Percentiles rank a stretch among this genome's conserved stretches.
phyloP scores from a whole-genome alignment of 495 filamentous ascomycete genomes.

The Penicillium coffeae region DNA sequence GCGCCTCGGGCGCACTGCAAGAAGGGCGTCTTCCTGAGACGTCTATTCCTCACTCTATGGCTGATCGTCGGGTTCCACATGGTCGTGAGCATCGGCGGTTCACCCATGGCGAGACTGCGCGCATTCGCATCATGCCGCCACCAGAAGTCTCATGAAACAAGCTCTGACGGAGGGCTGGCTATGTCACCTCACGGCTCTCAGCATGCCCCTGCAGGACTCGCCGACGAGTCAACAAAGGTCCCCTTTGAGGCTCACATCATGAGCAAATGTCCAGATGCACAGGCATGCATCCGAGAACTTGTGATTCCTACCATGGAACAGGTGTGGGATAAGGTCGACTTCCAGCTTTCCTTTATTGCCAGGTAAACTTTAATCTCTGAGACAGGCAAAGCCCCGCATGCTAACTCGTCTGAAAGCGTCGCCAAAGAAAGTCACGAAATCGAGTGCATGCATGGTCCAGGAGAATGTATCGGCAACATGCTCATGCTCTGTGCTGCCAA shows the following conservation, averaged over 20 bases:
- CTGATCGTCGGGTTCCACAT: background rate
- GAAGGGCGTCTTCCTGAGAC: background rate
- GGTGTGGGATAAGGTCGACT: slow-evolving; percentile 79
- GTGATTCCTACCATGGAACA: slow-evolving; percentile 84
- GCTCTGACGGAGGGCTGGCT: background rate
- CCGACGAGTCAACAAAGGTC: slow-evolving; percentile 40
- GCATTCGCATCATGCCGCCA: background rate
- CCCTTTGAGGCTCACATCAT: slow-evolving; percentile 90
- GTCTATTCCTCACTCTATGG: slow-evolving; percentile 1
- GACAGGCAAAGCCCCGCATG: background rate
- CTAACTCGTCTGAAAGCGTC: slow-evolving; percentile 19
- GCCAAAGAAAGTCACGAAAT: slow-evolving; percentile 38
- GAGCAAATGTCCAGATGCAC: slow-evolving; percentile 90
- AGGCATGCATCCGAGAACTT: slow-evolving; percentile 73
- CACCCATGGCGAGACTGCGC: background rate
- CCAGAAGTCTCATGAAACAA: background rate
- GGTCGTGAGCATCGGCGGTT: background rate
- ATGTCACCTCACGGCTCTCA: background rate
- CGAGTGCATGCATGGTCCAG: slow-evolving; percentile 79
- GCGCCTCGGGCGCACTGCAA: background rate
- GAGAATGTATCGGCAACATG: slow-evolving; percentile 92
- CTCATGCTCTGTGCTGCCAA: slow-evolving; percentile 84
- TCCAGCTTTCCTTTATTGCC: slow-evolving; percentile 86
- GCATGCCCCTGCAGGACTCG: background rate
- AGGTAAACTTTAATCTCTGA: slow-evolving; percentile 42